Base-by-base conservation (phyloP, 2,329 filamentous ascomycete genomes). In the Diaporthe helianthi region DNA sequence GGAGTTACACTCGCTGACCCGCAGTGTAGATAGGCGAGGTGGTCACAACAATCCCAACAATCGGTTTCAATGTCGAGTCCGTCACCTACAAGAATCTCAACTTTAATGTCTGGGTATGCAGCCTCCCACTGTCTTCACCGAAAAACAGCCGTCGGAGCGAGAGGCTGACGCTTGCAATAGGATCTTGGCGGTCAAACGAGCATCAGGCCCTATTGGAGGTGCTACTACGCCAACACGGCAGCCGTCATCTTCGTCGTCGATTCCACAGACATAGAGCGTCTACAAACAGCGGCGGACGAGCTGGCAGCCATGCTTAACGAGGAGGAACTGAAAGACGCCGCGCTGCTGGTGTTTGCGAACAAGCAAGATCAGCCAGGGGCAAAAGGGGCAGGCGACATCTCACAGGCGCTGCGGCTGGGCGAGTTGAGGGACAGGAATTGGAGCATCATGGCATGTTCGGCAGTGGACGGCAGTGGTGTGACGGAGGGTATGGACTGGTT, bases 401-500 rank as follows among this genome's bases (percentile, higher is more conserved):
- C 93, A 68, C 95, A 98, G 82, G 95, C 94, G 60, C 82, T 99
- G 80, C 92, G 91, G 76, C 82, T 99, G 74, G 94, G 93, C 66
- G 94, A 98, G 81, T 83, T 99, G 78, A 91, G 95, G 76, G 96
- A 99, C 80, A 88, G 96, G 76, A 99, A 98, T 85, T 99, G 96
- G 96, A 98, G 94, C 81, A 99, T 99, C 78, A 94, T 99, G 79
- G 95, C 94, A 26, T 99, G 96, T 81, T 97, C 93, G 74, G 96
- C 96, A 17, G 95, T 99, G 68, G 96, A 98, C 78, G 96, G 96
- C 52, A 92, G 92, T 76, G 96, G 96, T 79, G 93, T 99, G 53
- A 93, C 91, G 72, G 96, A 99, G 82, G 96, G 96, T 71, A 99
- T 99, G 96, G 96, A 99, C 81, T 99, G 96, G 96, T 85, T 99